Base-by-base conservation (phyloP, 352 stramenopile species). In the Globisporangium emineosum region DNA sequence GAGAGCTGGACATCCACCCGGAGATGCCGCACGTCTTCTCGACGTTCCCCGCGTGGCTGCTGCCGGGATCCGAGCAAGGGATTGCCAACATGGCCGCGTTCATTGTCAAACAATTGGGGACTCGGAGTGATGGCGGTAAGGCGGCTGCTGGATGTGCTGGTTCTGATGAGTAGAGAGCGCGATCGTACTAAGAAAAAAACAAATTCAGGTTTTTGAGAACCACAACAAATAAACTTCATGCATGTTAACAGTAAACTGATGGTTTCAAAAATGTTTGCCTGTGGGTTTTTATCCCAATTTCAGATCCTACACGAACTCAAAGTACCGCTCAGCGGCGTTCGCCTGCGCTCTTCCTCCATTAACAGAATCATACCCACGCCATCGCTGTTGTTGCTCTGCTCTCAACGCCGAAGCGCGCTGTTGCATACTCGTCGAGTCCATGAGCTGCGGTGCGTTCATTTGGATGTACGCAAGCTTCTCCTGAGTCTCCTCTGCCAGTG, bases 11-110 rank as follows among this genome's bases (percentile, higher is more conserved):
- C 52, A 13, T 65, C 6, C 64, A 69, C 25, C 33, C 30, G 13
- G 60, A 75, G 27, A 68, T 77, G 61, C 60, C 64, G 47, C 71
- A 77, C 62, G 64, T 69, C 5, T 75, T 73, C 54, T 40, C 56
- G 0, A 40, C 66, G 1, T 68, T 77, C 35, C 68, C 71, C 1
- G 9, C 23, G 49, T 43, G 40, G 13, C 54, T 75, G 21, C 37
- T 75, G 49, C 71, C 71, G 0, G 58, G 65, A 10, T 40, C 62
- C 2, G 33, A 30, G 8, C 30, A 50, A 7, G 71, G 67, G 3
- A 54, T 73, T 32, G 25, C 59, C 30, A 50, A 33, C 12, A 64
- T 70, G 57, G 71, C 64, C 13, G 33, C 50, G 17, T 77, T 75
- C 35, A 42, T 53, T 23, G 62, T 54, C 50, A 66, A 64, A 47